Evolutionary conservation across 805 yeast genomes (phyloP).

Genomic region (Nakazawaea wickerhamii): DNA sequence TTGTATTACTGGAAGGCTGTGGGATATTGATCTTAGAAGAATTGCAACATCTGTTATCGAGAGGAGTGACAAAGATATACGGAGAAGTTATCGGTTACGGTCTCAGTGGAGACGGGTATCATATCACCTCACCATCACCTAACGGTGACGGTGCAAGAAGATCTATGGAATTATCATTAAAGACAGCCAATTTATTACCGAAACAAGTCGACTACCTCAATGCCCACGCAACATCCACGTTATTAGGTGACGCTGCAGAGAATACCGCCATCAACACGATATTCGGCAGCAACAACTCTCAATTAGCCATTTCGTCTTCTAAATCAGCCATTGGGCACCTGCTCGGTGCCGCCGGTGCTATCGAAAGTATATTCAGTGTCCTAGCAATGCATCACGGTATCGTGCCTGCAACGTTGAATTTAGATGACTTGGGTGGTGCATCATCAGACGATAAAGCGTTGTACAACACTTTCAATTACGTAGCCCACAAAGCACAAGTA

Average conservation of each 20-base stretch:
- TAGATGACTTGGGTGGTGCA: conserved; percentile 46
- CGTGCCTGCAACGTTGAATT: conserved; percentile 80
- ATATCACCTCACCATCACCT: conserved; percentile 85
- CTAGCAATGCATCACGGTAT: conserved; percentile 50
- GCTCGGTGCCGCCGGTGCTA: conserved; percentile 94
- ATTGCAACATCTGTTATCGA: conserved; percentile 62
- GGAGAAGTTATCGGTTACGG: conserved; percentile 90
- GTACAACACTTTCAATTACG: conserved; percentile 44
- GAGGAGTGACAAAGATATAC: conserved; percentile 60
- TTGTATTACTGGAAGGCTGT: conserved; percentile 90
- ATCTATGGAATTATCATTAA: conserved; percentile 76
- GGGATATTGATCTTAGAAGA: conserved; percentile 77
- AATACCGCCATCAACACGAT: conserved; percentile 61
- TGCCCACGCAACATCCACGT: conserved; percentile 96
- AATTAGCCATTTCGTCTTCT: conserved; percentile 64
- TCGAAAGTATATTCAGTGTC: conserved; percentile 80
- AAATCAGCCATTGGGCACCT: conserved; percentile 94
- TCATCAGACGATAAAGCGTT: conserved; percentile 32
- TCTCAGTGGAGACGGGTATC: conserved; percentile 83
- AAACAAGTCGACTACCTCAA: conserved; percentile 68
- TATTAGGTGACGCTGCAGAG: conserved; percentile 86
- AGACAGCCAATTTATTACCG: conserved; percentile 41
- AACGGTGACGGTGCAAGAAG: conserved; percentile 80
- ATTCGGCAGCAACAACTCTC: conserved; percentile 34
- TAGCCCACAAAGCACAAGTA: conserved; percentile 38